These are phyloP conservation scores for Byssoonygena ceratinophila DNA, from an alignment of 2,329 filamentous ascomycete genomes.

Conservation along the genomic window DNA sequence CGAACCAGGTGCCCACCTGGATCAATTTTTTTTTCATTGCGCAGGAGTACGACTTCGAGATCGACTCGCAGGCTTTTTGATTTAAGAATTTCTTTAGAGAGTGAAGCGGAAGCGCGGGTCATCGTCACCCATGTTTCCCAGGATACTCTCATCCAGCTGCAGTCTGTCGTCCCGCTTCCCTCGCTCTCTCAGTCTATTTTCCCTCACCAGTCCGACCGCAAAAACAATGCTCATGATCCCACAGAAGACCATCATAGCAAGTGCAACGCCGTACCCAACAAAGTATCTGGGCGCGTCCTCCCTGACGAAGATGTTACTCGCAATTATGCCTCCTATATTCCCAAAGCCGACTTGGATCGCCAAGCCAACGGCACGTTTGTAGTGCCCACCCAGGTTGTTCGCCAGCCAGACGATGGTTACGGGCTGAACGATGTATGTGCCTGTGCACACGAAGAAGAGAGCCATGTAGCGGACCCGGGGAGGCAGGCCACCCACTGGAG, in stretches of 20 bases:
- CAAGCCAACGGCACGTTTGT: conserved; percentile 57
- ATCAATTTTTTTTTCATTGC: too few species aligned
- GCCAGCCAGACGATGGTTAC: conserved; percentile 59
- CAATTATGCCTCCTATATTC: conserved; percentile 57
- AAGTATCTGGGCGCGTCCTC: conserved; percentile 52
- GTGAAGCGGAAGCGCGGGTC: conserved; percentile 28
- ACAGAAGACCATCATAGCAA: conserved; percentile 35
- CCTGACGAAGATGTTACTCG: conserved; percentile 57
- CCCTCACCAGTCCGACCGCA: conserved; percentile 20
- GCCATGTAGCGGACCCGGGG: conserved; percentile 51
- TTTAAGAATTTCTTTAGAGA: too few species aligned
- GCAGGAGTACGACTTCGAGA: too few species aligned
- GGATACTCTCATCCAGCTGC: conserved; percentile 19
- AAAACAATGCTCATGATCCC: conserved; percentile 22
- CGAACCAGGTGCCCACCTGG: too few species aligned
- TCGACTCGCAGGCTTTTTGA: too few species aligned
- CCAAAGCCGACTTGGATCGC: conserved; percentile 64
- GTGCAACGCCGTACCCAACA: conserved; percentile 55
- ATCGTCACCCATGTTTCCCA: conserved; percentile 28
- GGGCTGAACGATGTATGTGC: conserved; percentile 54
- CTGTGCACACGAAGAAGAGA: conserved; percentile 53
- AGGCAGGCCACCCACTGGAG: conserved; percentile 21
- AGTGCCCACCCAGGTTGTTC: conserved; percentile 61
- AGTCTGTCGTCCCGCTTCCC: conserved; percentile 22
- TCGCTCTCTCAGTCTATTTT: conserved; percentile 25